phyloP scores from a whole-genome alignment of 169 alveolate species.

The Amoebophrya sp. region DNA sequence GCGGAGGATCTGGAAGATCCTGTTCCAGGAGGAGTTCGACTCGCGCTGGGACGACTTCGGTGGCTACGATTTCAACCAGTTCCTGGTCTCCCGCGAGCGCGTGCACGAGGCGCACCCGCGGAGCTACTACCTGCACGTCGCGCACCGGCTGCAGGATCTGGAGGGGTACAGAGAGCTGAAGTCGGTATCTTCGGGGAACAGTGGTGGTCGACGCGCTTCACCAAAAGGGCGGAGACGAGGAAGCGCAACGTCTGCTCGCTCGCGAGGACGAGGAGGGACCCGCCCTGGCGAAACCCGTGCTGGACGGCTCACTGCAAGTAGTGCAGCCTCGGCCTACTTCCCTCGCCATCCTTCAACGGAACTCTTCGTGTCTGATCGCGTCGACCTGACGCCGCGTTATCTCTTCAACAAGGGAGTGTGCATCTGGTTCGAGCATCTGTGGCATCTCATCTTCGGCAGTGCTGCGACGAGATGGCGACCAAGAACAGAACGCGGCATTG shows the following conservation, averaged over 20 bases:
- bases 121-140: neutral
- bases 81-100: neutral
- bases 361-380: neutral
- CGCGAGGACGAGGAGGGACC: too few species aligned
- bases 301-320: neutral
- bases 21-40: neutral
- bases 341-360: neutral
- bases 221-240: neutral
- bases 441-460: neutral
- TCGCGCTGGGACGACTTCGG: neutral
- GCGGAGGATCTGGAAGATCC: neutral
- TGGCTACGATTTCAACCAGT: neutral
- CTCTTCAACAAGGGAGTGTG: neutral
- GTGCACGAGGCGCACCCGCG: neutral
- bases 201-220: neutral
- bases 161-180: too few species aligned
- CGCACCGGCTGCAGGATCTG: neutral
- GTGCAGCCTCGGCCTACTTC: too few species aligned
- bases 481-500: neutral
- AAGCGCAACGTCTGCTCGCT: neutral
- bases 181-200: too few species aligned
- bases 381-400: neutral
- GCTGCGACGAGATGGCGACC: neutral
- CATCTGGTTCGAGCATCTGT: neutral
- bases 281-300: neutral